phyloP scores from a whole-genome alignment of 768 basidiomycete species.

The Pleurotus eryngii region DNA sequence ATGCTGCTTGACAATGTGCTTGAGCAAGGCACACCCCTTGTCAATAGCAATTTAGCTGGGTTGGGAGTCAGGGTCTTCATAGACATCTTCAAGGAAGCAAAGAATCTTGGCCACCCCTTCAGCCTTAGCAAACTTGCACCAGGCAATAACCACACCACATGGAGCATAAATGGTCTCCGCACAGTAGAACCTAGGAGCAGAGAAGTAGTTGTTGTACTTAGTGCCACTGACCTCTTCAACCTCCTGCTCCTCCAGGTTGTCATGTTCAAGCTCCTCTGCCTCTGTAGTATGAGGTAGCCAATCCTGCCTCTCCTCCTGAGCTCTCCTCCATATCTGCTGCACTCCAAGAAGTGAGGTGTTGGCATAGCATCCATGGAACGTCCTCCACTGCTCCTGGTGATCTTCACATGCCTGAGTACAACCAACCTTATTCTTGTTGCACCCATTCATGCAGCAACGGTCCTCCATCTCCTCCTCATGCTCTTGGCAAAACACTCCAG shows the following conservation, averaged over 20 bases:
- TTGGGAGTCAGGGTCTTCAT: conserved; percentile 12
- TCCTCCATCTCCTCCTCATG: conserved; percentile 1
- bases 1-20: conserved; percentile 7
- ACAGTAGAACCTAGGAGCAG: conserved; percentile 10
- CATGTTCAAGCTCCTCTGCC: conserved; percentile 13
- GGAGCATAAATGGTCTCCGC: conserved; percentile 8
- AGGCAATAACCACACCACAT: conserved; percentile 25
- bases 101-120: conserved; percentile 22
- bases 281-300: not conserved
- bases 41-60: conserved; percentile 23
- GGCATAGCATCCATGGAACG: not conserved
- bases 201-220: conserved; percentile 23
- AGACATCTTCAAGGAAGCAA: conserved; percentile 15
- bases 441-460: conserved; percentile 5
- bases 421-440: not conserved
- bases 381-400: conserved; percentile 2
- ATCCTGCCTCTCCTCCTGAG: not conserved
- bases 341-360: not conserved
- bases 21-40: conserved; percentile 20
- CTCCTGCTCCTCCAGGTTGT: not conserved
- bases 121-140: conserved; percentile 24
- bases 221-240: conserved; percentile 15
- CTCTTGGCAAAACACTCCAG: not conserved
- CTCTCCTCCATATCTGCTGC: not conserved
- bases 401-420: not conserved